A percentile compares a stretch with the other conserved stretches of the same genome.
phyloP scores from a whole-genome alignment of 352 stramenopile species.

The Globisporangium barbulae region DNA sequence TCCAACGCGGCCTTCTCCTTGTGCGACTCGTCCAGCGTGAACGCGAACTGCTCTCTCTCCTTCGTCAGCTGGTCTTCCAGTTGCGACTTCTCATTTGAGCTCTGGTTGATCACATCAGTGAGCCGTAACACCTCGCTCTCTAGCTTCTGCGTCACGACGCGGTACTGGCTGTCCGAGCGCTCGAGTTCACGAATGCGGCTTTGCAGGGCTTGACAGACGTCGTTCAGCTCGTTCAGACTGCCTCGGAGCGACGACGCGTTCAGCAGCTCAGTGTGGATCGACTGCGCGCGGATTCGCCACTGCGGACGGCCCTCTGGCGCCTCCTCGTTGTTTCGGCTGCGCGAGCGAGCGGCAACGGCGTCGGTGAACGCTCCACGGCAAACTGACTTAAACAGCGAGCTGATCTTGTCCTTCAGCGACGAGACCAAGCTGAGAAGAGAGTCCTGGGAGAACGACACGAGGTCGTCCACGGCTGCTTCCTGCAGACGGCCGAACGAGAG shows the following conservation, averaged over 20 bases:
- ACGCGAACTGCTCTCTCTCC: conserved; percentile 73
- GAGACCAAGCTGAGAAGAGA: conserved; percentile 37
- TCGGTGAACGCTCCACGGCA: conserved; percentile 76
- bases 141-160: conserved; percentile 76
- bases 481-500: conserved; percentile 23
- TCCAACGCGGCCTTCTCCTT: conserved; percentile 79
- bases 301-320: conserved; percentile 39
- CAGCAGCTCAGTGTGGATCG: conserved; percentile 66
- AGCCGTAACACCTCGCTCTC: conserved; percentile 71
- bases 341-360: conserved; percentile 47
- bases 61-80: conserved; percentile 55
- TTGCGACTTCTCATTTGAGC: conserved; percentile 40
- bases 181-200: conserved; percentile 72
- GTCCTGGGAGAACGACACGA: conserved; percentile 46
- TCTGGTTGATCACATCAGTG: conserved; percentile 30
- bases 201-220: conserved; percentile 63
- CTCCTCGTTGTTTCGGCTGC: conserved; percentile 20
- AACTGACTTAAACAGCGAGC: conserved; percentile 68
- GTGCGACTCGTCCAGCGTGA: conserved; percentile 72
- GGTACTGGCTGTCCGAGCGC: conserved; percentile 66
- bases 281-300: conserved; percentile 71
- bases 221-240: conserved; percentile 59
- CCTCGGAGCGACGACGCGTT: conserved; percentile 57
- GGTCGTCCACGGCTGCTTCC: conserved; percentile 23
- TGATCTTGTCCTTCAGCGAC: conserved; percentile 64